Evolutionary conservation across 345 rosid species (phyloP).

Genomic region (Ceriops tagal): DNA sequence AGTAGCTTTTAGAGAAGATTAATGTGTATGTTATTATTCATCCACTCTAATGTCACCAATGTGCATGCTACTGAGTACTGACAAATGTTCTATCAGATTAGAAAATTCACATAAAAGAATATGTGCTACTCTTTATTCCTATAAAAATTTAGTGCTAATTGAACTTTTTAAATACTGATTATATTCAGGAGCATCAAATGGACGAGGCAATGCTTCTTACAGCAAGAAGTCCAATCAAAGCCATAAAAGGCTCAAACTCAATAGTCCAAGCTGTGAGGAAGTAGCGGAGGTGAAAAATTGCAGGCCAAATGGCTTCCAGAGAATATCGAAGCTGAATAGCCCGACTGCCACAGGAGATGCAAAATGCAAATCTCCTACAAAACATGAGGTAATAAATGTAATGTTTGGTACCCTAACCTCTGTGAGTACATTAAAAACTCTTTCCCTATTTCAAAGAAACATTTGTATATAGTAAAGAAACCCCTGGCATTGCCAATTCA

Average conservation of each 20-base stretch:
- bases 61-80: not conserved
- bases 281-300: not conserved
- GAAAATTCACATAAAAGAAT: not conserved
- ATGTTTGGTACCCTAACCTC: slow-evolving; percentile 5
- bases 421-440: slow-evolving; percentile 14
- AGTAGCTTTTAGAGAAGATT: too few species aligned
- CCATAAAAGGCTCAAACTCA: not conserved
- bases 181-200: slow-evolving; percentile 17
- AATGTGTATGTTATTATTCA: not conserved
- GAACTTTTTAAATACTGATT: not conserved
- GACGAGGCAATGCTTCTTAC: slow-evolving; percentile 21
- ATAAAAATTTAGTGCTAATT: not conserved
- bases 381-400: slow-evolving; percentile 18
- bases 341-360: not conserved
- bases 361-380: slow-evolving; percentile 18
- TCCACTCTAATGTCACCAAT: not conserved
- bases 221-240: slow-evolving; percentile 14
- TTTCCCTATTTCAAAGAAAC: not conserved
- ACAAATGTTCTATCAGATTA: too few species aligned
- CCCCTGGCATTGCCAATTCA: not conserved
- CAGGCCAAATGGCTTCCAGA: not conserved
- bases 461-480: not conserved
- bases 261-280: not conserved
- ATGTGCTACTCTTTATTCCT: not conserved
- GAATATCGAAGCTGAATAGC: not conserved